Evolutionary conservation across 768 basidiomycete species (phyloP).

Genomic region (Russula lepida): DNA sequence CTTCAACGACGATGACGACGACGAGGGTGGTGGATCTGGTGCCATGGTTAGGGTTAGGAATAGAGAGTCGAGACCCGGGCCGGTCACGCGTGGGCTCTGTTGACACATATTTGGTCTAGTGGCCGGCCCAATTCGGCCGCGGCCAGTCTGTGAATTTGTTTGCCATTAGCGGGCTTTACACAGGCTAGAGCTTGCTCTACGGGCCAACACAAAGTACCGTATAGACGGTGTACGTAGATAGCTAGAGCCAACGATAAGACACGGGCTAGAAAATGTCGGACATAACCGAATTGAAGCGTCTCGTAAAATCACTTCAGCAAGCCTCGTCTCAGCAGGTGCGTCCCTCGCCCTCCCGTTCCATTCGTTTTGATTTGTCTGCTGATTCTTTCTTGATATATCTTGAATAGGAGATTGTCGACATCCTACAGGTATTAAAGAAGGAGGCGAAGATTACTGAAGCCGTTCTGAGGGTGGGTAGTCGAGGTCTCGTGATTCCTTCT

Average conservation of each 20-base stretch:
- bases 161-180: not conserved
- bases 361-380: conserved; percentile 25
- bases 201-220: conserved; percentile 9
- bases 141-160: not conserved
- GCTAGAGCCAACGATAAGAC: conserved; percentile 11
- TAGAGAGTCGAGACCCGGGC: not conserved
- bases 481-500: conserved; percentile 23
- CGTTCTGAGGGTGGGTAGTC: conserved; percentile 61
- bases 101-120: not conserved
- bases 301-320: conserved; percentile 21
- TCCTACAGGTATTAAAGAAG: conserved; percentile 56
- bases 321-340: conserved; percentile 17
- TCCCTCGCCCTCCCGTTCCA: not conserved
- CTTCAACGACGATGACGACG: not conserved
- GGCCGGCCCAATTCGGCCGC: not conserved
- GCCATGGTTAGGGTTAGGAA: not conserved
- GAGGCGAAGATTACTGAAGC: conserved; percentile 63
- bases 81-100: not conserved
- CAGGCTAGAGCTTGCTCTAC: conserved; percentile 1
- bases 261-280: conserved; percentile 15
- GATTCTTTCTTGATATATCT: conserved; percentile 24
- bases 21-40: not conserved
- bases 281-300: conserved; percentile 19
- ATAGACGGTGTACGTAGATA: conserved; percentile 18
- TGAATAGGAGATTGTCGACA: conserved; percentile 50